phyloP scores from a whole-genome alignment of 768 basidiomycete species.

The Artomyces pyxidatus region DNA sequence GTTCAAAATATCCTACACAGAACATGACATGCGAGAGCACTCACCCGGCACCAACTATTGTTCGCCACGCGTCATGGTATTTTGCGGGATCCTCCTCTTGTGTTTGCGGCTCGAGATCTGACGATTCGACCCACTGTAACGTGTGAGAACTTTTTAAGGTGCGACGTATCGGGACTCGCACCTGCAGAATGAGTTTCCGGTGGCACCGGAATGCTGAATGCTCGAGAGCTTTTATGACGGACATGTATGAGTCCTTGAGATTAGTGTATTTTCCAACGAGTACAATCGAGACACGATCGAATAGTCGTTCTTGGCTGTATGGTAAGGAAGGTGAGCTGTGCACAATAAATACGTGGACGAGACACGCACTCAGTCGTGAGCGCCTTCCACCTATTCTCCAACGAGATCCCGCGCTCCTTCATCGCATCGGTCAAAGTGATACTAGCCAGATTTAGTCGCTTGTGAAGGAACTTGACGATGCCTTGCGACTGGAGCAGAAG shows the following conservation, averaged over 20 bases:
- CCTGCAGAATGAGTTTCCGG: constrained; percentile 74
- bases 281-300: constrained; percentile 81
- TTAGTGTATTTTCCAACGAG: constrained; percentile 98
- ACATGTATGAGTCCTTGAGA: constrained; percentile 97
- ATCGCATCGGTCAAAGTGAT: constrained; percentile 49
- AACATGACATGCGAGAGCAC: constrained; percentile 18
- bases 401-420: constrained; percentile 48
- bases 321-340: background rate
- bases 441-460: constrained; percentile 65
- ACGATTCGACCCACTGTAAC: constrained; percentile 90
- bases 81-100: constrained; percentile 74
- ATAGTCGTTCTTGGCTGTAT: constrained; percentile 84
- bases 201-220: constrained; percentile 93
- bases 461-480: constrained; percentile 77
- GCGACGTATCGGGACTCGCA: constrained; percentile 28
- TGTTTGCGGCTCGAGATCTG: constrained; percentile 76
- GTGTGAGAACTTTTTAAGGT: background rate
- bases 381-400: constrained; percentile 75
- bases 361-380: constrained; percentile 63
- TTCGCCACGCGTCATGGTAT: constrained; percentile 95
- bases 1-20: constrained; percentile 6
- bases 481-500: constrained; percentile 88
- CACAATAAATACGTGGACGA: background rate
- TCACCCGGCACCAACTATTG: constrained; percentile 83
- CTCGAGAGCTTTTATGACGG: constrained; percentile 92